Evolutionary conservation across 1,284 basidiomycete species (phyloP), one percentile per base, ranked within the genome.

Genomic region (Athelia psychrophila): DNA sequence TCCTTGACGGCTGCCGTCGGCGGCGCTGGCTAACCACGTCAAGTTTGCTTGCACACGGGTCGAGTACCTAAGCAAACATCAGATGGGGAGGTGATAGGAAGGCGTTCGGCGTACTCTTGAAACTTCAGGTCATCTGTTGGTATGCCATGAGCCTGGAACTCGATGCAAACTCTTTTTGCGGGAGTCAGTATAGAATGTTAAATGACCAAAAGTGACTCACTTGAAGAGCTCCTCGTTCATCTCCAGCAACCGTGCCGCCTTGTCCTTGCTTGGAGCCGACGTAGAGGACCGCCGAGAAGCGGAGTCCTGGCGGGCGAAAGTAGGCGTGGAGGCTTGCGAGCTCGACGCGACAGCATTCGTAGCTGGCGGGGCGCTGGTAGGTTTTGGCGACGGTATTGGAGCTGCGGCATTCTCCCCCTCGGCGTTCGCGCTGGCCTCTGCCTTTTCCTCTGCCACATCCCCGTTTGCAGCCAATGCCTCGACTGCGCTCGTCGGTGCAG

Each of bases 141-240:
- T n/a, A 84, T 65, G 8, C 77, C 76, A 54, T 77, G 80, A 23
- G 60, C 64, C 61, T 85, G 83, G 51, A 86, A 77, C 56, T 80
- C 78, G 64, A 80, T 67, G 56, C 75, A 79, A 30, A 81, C 70
- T 63, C 83, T 86, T 51, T 36, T 44, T 30, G 49, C 50, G 53
- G 53, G 50, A 54, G 56, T 49, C 44, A 52, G 49, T 5, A 51
- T 48, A 38, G 51, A 47, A 47, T 44, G 44, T 40, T 35, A 42
- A 49, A 47, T 15, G 38, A 45, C 16, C 23, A 18, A 47, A 36
- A 47, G 22, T 25, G 50, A 68, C 76, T 35, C 51, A 88, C 87
- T 77, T 84, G 55, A 89, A 67, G 40, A 90, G 66, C 54, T 88
- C 83, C 1, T 73, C 66, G 59, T 88, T 89, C 38, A 89, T 68